A percentile compares a stretch with the other conserved stretches of the same genome.
phyloP scores from a whole-genome alignment of 768 basidiomycete genomes.

The Mycena olivaceomarginata region DNA sequence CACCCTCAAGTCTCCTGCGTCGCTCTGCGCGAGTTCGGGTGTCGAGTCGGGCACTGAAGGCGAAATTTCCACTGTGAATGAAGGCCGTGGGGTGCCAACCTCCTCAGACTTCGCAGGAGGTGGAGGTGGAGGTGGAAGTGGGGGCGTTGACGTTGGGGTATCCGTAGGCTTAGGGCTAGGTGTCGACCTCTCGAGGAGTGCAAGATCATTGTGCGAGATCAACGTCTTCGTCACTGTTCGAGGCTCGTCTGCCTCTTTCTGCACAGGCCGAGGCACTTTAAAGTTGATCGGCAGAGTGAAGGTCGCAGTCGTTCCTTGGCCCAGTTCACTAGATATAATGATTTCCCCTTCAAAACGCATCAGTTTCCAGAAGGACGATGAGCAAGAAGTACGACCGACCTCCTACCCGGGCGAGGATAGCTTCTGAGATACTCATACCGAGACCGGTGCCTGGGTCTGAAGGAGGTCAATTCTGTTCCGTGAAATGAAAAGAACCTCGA shows the following conservation, averaged over 20 bases:
- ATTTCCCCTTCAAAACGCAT: conserved; percentile 11
- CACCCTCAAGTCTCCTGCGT: conserved; percentile 1
- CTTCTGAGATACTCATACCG: conserved; percentile 32
- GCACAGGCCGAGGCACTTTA: neutral
- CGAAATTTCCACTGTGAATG: too few species aligned
- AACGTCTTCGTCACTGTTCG: conserved; percentile 3
- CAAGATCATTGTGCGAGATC: conserved; percentile 15
- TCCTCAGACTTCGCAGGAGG: neutral
- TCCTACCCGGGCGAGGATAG: conserved; percentile 18
- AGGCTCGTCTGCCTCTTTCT: neutral
- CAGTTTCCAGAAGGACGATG: too few species aligned
- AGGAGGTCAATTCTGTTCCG: neutral
- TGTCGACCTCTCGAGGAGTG: neutral
- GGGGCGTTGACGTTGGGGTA: neutral
- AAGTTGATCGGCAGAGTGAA: conserved; percentile 30
- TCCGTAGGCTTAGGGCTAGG: conserved; percentile 9
- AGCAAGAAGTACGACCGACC: neutral
- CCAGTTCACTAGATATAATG: conserved; percentile 8
- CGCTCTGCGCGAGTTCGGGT: neutral
- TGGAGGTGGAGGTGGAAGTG: too few species aligned
- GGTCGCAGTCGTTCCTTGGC: conserved; percentile 18
- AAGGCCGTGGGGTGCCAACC: neutral
- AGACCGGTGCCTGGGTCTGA: conserved; percentile 30
- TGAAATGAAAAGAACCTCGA: neutral
- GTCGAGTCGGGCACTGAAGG: neutral